These are phyloP conservation scores for Trichoderma lentiforme DNA, from an alignment of 2,329 filamentous ascomycete species.

Conservation along the genomic window DNA sequence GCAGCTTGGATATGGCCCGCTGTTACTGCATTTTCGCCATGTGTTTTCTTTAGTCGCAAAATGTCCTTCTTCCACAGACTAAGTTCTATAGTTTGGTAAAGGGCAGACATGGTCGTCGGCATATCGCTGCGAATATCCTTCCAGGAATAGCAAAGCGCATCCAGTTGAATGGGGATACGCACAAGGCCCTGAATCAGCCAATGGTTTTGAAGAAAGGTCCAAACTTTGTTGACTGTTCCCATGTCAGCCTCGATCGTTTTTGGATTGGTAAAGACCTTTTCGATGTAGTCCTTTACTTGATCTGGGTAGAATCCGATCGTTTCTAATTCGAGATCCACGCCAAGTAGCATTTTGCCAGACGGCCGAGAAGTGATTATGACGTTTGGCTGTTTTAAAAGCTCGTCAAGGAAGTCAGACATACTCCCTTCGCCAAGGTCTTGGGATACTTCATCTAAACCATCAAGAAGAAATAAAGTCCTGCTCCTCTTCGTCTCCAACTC, in stretches of 20 bases:
- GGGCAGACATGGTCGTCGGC: background rate
- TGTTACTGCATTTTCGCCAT: background rate
- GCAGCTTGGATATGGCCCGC: background rate
- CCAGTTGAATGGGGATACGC: slow-evolving; percentile 44
- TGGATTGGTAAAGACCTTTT: background rate
- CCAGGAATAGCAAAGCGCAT: slow-evolving; percentile 43
- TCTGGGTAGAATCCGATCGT: slow-evolving; percentile 38
- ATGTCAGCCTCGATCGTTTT: background rate
- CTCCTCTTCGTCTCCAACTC: background rate
- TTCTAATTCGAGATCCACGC: slow-evolving; percentile 36
- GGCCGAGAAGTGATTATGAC: slow-evolving; percentile 43
- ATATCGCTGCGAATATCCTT: slow-evolving; percentile 19
- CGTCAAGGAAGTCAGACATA: slow-evolving; percentile 26
- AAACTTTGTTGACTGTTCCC: slow-evolving; percentile 24
- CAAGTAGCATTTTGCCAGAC: slow-evolving; percentile 18
- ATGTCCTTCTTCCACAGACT: background rate
- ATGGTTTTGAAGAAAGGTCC: slow-evolving; percentile 33
- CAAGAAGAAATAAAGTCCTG: slow-evolving; percentile 39
- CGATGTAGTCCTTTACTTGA: slow-evolving; percentile 34
- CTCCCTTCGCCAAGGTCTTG: slow-evolving; percentile 20
- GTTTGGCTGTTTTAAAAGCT: slow-evolving; percentile 33
- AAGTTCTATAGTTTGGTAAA: background rate
- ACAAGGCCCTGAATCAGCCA: slow-evolving; percentile 35
- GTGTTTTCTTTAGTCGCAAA: background rate
- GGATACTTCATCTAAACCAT: slow-evolving; percentile 43